Percentiles rank a stretch among this genome's conserved stretches.
These are phyloP conservation scores for Cryptococcus sp. DNA, from an alignment of 1,284 basidiomycete species.

Conservation along the genomic window DNA sequence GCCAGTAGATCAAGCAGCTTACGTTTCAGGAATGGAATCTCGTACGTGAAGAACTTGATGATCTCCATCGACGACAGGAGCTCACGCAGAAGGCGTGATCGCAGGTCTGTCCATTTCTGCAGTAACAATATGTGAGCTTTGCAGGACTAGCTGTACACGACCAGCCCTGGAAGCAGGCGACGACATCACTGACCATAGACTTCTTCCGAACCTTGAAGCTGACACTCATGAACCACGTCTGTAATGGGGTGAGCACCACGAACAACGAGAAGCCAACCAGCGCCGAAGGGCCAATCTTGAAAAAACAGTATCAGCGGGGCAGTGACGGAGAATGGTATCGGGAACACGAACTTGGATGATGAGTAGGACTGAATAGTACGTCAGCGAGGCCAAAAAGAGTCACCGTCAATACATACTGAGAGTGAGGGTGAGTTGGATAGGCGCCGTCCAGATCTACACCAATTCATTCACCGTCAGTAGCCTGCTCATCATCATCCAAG, in stretches of 20 bases:
- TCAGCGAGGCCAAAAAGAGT: background rate
- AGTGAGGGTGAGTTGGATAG: conserved; percentile 62
- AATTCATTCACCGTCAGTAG: background rate
- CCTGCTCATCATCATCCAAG: background rate
- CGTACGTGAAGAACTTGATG: conserved; percentile 73
- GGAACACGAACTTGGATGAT: conserved; percentile 55
- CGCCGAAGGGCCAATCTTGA: conserved; percentile 72
- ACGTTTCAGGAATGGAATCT: conserved; percentile 63
- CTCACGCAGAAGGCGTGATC: conserved; percentile 76
- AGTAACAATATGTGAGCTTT: background rate
- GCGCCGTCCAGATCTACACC: conserved; percentile 53
- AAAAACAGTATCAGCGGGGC: background rate
- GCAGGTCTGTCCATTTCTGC: conserved; percentile 69
- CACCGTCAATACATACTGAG: conserved; percentile 42
- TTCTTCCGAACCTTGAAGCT: conserved; percentile 62
- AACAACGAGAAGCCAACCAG: conserved; percentile 74
- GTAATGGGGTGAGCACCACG: conserved; percentile 64
- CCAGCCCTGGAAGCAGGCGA: no score
- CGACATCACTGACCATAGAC: conserved; percentile 52
- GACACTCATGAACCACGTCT: conserved; percentile 65
- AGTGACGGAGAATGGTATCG: background rate
- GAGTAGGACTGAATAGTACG: conserved; percentile 52
- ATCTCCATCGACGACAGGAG: conserved; percentile 67
- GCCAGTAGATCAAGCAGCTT: conserved; percentile 19
- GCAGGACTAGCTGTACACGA: background rate